phyloP scores from a whole-genome alignment of 2,329 filamentous ascomycete species.

The Aspergillus novofumigatus region DNA sequence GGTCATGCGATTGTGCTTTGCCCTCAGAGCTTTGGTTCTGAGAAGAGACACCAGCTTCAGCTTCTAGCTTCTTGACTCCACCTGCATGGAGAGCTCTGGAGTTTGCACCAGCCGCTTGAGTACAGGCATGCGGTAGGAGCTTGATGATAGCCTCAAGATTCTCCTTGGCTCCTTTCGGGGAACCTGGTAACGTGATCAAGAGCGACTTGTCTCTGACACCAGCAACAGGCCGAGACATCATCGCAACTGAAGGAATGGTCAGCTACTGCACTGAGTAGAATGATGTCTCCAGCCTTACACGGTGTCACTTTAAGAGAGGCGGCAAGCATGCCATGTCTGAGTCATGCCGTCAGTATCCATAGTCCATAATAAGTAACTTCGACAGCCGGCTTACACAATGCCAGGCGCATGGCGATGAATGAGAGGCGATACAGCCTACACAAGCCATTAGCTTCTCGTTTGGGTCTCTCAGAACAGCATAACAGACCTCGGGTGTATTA shows the following conservation, averaged over 20 bases:
- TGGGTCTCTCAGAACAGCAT: background rate
- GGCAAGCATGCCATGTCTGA: conserved; percentile 83
- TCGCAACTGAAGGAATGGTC: conserved; percentile 63
- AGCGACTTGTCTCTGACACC: conserved; percentile 77
- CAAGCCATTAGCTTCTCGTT: conserved; percentile 14
- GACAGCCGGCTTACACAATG: conserved; percentile 57
- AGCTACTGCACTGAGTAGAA: conserved; percentile 14
- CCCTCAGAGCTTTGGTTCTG: conserved; percentile 12
- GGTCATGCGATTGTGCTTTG: conserved; percentile 24
- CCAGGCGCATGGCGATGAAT: conserved; percentile 84
- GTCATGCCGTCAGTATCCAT: conserved; percentile 17
- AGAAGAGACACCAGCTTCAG: conserved; percentile 64
- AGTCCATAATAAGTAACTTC: background rate
- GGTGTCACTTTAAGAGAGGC: conserved; percentile 81
- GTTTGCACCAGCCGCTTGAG: conserved; percentile 77
- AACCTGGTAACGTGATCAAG: conserved; percentile 86
- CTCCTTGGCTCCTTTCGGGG: conserved; percentile 90
- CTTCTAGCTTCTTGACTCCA: conserved; percentile 77
- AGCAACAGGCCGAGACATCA: conserved; percentile 93
- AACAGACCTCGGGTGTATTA: conserved; percentile 75
- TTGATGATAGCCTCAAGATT: conserved; percentile 86
- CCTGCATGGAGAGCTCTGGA: conserved; percentile 76
- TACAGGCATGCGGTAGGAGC: conserved; percentile 90
- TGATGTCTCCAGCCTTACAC: conserved; percentile 57
- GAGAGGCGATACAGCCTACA: conserved; percentile 69